Base-by-base conservation (phyloP, 495 filamentous ascomycete species). In the Niebla homalea region DNA sequence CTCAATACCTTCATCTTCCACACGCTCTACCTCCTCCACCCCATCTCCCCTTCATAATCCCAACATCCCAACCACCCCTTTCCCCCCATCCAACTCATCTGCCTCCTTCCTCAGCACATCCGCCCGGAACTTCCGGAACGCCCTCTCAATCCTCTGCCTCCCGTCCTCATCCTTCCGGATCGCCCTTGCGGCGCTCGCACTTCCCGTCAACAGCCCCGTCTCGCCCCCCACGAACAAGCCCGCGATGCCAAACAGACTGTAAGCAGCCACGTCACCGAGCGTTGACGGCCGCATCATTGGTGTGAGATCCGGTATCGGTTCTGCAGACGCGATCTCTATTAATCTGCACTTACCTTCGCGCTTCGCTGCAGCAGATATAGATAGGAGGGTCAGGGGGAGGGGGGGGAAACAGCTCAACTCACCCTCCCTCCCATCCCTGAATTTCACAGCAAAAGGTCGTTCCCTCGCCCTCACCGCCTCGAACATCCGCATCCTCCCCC, bases 221-320 rank as follows among this genome's bases (percentile, higher is more conserved):
- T 84, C 80, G 16, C 80, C 80, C 22, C 81, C 80, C 8, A 85
- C 43, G 43, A 86, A 77, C 7, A 80, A 50, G 0, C 81, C 80
- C 36, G 77, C 80, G 1, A 70, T 51, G 12, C 71, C 70, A 26
- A 81, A 81, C 58, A 83, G 76, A 59, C 72, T 66, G 54, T 81
- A 83, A 0, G 81, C 77, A 14, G 76, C 76, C 26, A 77, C 54
- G 50, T 84, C 80, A 16, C 80, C 79, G 36, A 76, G 59, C 0
- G 66, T 62, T 2, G 74, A 75, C 0, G 81, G 80, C 35, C 73
- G 68, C 32, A 83, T 52, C 18, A 78, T 53, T 0, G 68, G 69
- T 4, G 77, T 75, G 20, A 83, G 62, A 56, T 85, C 77, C 0
- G 81, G 81, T 23, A 84, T 64, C 0, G 71, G 46, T 56, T 84